Conservation (phyloP, 177 flowering plant genomes). For the Vitis hybrid region DNA sequence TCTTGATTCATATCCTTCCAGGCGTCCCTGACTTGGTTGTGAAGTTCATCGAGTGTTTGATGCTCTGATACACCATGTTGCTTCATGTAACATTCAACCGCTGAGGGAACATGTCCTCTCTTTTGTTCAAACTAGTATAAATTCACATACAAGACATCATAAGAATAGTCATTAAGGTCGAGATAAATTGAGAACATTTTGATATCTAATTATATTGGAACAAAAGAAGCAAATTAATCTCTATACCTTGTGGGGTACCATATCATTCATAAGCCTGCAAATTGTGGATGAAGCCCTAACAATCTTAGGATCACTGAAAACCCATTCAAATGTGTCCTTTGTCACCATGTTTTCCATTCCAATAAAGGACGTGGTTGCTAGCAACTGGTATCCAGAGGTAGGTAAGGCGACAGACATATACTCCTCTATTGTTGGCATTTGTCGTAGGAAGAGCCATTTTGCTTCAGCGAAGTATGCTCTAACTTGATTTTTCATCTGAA, state of each 20-base stretch:
- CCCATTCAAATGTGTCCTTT: slow-evolving; percentile 19
- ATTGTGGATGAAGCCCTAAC: slow-evolving; percentile 10
- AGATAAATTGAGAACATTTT: too few relatives aligned
- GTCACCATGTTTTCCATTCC: not conserved
- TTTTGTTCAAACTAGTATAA: slow-evolving; percentile 24
- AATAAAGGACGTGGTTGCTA: slow-evolving; percentile 11
- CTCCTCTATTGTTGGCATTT: slow-evolving; percentile 29
- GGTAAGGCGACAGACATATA: slow-evolving; percentile 11
- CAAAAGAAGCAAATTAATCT: too few relatives aligned
- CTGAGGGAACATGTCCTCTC: slow-evolving; percentile 28
- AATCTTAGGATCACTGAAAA: slow-evolving; percentile 12
- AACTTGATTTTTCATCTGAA: slow-evolving; percentile 16
- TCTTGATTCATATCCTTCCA: slow-evolving; percentile 34
- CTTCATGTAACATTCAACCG: slow-evolving; percentile 22
- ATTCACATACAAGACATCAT: not conserved
- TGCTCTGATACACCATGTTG: slow-evolving; percentile 15
- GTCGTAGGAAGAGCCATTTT: slow-evolving; percentile 15
- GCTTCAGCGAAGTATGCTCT: slow-evolving; percentile 21
- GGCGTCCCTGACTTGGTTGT: slow-evolving; percentile 12
- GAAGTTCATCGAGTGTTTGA: slow-evolving; percentile 6
- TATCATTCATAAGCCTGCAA: slow-evolving; percentile 21
- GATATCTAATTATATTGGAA: too few relatives aligned
- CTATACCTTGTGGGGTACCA: slow-evolving; percentile 18
- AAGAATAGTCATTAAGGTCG: too few relatives aligned
- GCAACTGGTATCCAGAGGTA: slow-evolving; percentile 3